Percentiles rank a stretch among this genome's conserved stretches.
Conservation (phyloP, 106 monocot species). For the Platanthera guangdongensis region DNA sequence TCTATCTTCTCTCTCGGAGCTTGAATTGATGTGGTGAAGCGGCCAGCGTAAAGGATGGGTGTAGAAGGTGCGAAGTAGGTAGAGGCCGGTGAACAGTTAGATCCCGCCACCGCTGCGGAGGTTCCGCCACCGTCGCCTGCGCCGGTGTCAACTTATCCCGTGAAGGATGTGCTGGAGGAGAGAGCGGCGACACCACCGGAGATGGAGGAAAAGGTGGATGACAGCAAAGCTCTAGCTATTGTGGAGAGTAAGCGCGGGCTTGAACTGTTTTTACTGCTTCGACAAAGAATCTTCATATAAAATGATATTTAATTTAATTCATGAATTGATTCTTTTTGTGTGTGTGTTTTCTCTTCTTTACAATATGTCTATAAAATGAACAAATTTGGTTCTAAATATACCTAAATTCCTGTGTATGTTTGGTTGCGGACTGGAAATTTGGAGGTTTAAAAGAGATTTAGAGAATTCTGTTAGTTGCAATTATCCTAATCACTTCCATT, state of each 20-base stretch:
- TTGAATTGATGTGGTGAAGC: neutral
- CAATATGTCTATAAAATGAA: neutral
- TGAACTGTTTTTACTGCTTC: neutral
- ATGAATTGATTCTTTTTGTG: neutral
- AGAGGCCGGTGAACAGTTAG: neutral
- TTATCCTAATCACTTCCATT: no score
- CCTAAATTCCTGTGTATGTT: no score
- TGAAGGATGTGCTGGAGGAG: constrained; percentile 56
- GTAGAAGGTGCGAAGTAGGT: constrained; percentile 1
- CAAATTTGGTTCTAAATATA: neutral
- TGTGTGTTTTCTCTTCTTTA: no score
- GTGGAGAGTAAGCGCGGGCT: constrained; percentile 48
- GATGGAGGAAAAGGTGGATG: constrained; percentile 31
- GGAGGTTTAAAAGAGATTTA: no score
- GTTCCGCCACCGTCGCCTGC: constrained; percentile 14
- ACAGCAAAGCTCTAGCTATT: constrained; percentile 37
- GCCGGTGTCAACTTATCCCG: constrained; percentile 9
- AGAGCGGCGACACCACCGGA: constrained; percentile 36
- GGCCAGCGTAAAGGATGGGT: neutral
- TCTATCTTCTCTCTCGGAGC: neutral
- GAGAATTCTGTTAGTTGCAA: no score
- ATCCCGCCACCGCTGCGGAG: neutral
- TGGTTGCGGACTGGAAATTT: no score
- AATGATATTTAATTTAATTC: neutral
- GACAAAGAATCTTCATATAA: neutral